Base-by-base conservation (phyloP, 345 rosid species). In the Dovyalis caffra region DNA sequence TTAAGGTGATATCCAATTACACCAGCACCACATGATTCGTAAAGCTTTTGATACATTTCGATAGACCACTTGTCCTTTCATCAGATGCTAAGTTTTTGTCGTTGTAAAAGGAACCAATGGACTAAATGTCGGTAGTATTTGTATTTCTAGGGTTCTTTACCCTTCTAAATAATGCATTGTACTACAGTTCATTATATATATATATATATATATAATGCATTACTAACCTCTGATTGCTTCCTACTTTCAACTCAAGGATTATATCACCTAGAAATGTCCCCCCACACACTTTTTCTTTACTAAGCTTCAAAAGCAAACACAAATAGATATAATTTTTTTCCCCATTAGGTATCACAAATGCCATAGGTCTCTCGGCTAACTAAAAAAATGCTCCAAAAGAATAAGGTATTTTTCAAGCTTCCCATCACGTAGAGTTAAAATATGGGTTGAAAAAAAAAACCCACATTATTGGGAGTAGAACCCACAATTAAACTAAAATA, bases 381-480 rank as follows among this genome's bases (percentile, higher is more conserved):
- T n/a, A n/a, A n/a, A n/a, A n/a, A n/a, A n/a, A n/a, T n/a, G 58
- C 8, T 53, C 26, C 25, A 10, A 10, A 32, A 34, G 33, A 5
- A 68, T 3, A 68, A 16, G 60, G 10, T 34, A 47, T 1, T 29
- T 56, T 8, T 47, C 58, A 5, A 68, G 25, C 8, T 11, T 45
- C 38, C 60, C 47, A 68, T 47, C 5, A 34, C 9, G 15, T 23
- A 34, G 5, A 45, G 38, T 34, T 8, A 47, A 31, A 33, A n/a
- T 23, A n/a, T 15, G n/a, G 6, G 51, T 56, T 23, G 49, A 47
- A 43, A 56, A 33, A 58, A 25, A 12, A 20, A 58, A 70, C 8
- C 66, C 66, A 71, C 56, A 60, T 23, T 33, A 25, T 37, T 60
- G 33, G 66, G 66, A 71, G 12, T 28, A 26, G 74, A 51, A 37